Conservation (phyloP, 768 basidiomycete species). For the Suillus discolor region DNA sequence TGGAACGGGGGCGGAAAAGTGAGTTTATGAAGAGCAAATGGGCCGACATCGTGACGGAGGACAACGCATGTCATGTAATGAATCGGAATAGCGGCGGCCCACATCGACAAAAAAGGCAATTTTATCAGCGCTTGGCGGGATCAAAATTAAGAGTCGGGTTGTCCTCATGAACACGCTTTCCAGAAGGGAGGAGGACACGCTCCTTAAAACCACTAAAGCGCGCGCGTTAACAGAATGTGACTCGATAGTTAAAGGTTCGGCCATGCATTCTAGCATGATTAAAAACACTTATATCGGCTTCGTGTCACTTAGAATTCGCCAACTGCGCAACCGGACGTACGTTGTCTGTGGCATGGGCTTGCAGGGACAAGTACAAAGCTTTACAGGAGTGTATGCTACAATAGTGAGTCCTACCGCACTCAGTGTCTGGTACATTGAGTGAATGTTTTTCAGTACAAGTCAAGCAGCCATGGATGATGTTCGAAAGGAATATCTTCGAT, state of each 20-base stretch:
- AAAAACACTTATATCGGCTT: not conserved
- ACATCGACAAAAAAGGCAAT: not conserved
- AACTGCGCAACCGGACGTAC: slow-evolving; percentile 82
- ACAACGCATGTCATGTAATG: not conserved
- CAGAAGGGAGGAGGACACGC: slow-evolving; percentile 83
- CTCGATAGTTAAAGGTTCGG: slow-evolving; percentile 63
- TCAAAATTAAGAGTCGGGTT: not conserved
- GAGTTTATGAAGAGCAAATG: slow-evolving; percentile 14
- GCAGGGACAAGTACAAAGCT: slow-evolving; percentile 63
- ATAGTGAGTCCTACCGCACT: slow-evolving; percentile 54
- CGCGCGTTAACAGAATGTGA: slow-evolving; percentile 81
- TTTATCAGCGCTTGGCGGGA: not conserved
- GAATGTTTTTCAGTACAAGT: slow-evolving; percentile 52
- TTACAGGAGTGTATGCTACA: slow-evolving; percentile 81
- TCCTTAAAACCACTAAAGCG: slow-evolving; percentile 80
- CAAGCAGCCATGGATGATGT: slow-evolving; percentile 74
- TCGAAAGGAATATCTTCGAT: slow-evolving; percentile 70
- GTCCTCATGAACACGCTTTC: slow-evolving; percentile 80
- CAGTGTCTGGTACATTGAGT: not conserved
- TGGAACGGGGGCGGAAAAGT: slow-evolving; percentile 14
- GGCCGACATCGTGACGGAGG: slow-evolving; percentile 16
- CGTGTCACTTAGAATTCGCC: slow-evolving; percentile 66
- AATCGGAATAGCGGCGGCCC: not conserved
- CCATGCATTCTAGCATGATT: not conserved
- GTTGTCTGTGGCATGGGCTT: slow-evolving; percentile 85